Evolutionary conservation across 108 stramenopile species (phyloP).

Genomic region (Nannochloropsis salina): DNA sequence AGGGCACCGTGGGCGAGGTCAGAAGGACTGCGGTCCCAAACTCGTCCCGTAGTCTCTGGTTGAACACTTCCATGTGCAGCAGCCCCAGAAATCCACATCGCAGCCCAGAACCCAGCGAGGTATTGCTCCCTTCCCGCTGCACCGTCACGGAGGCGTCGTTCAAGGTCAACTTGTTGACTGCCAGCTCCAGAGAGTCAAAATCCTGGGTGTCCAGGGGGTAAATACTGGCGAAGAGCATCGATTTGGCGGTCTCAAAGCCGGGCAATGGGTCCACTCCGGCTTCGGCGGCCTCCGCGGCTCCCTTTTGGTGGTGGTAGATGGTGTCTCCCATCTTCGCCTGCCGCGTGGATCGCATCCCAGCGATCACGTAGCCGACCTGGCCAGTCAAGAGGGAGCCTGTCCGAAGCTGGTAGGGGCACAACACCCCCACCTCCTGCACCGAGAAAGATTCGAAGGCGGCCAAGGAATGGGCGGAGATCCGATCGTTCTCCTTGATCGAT

Average conservation of each 20-base stretch:
- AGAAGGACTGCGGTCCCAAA: constrained; percentile 84
- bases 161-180: constrained; percentile 80
- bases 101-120: constrained; percentile 73
- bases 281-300: background rate
- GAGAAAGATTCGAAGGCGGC: constrained; percentile 56
- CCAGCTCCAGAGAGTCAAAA: constrained; percentile 77
- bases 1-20: constrained; percentile 93
- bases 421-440: constrained; percentile 83
- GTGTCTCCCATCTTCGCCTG: constrained; percentile 82
- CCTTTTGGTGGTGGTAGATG: constrained; percentile 39
- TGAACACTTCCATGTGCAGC: constrained; percentile 92
- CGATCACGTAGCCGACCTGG: constrained; percentile 81
- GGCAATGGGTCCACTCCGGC: background rate
- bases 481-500: constrained; percentile 51
- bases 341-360: constrained; percentile 76
- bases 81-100: constrained; percentile 93
- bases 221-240: constrained; percentile 86
- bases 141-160: constrained; percentile 87
- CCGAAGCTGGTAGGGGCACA: constrained; percentile 65
- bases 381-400: constrained; percentile 38
- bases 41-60: constrained; percentile 81
- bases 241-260: constrained; percentile 56
- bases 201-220: constrained; percentile 82
- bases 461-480: constrained; percentile 32
- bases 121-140: constrained; percentile 43